Base-by-base conservation (phyloP, 2,329 filamentous ascomycete genomes). In the Xenoacremonium recifei region DNA sequence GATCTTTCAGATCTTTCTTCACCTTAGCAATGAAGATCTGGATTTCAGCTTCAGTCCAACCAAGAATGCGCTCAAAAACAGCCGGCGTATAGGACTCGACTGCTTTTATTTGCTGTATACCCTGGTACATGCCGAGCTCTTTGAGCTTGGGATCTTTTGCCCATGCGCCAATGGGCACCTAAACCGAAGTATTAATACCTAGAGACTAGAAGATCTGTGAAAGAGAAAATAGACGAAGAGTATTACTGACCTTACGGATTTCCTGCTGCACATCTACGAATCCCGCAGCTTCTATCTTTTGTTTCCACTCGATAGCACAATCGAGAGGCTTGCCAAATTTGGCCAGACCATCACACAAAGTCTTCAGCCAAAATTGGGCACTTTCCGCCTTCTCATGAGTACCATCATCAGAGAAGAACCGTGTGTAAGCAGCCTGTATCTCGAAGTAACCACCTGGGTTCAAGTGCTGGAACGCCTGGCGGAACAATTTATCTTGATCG, bases 1-100 rank as follows among this genome's bases (percentile, higher is more conserved):
- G 39, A 29, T 50, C 39, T 39, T 42, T 44, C 7, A 50, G 38
- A 29, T 50, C 45, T 6, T 46, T 43, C 40, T 49, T 49, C 3
- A 45, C 39, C 31, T 44, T 49, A 4, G 43, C 46, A 12, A 49
- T 46, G 16, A 49, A 30, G 2, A 45, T 39, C 19, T 48, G 42
- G 18, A 45, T 48, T 33, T 48, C 45, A 7, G 30, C 21, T 27
- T 45, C 35, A 2, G 25, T 16, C 45, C 45, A 48, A 15, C 42
- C 45, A 21, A 48, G 39, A 5, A 47, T 40, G 9, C 44, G 39
- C 4, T 34, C 38, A 16, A 46, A 46, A 17, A 46, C 31, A 4
- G 34, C 39, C 6, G 44, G 44, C 1, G 44, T 42, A 21, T 46
- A 46, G 4, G 44, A 42, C 4, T 37, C 27, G 16, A 46, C 43